Percentiles rank a stretch among this genome's conserved stretches.
These are phyloP conservation scores for Ramichloridium luteum DNA, from an alignment of 2,329 filamentous ascomycete species.

Conservation along the genomic window DNA sequence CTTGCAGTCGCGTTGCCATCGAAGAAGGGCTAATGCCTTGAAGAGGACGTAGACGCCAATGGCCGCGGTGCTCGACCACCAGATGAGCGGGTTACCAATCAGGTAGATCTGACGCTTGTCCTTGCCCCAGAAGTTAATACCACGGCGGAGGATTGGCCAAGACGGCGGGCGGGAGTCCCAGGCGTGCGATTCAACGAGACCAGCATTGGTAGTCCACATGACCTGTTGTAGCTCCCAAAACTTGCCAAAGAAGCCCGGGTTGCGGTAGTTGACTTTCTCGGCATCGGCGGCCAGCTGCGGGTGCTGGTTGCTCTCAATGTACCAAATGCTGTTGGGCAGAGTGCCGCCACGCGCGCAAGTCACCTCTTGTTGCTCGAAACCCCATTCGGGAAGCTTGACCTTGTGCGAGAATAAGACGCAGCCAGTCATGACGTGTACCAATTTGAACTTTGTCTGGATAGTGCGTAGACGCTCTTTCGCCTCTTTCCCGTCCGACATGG, in stretches of 20 bases:
- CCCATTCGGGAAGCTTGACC: constrained; percentile 97
- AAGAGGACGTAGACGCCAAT: constrained; percentile 67
- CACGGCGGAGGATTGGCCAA: constrained; percentile 83
- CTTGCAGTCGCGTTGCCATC: constrained; percentile 86
- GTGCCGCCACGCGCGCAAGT: constrained; percentile 87
- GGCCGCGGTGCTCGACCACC: constrained; percentile 77
- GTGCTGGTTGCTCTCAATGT: constrained; percentile 82
- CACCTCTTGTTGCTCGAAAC: constrained; percentile 97
- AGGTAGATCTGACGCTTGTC: constrained; percentile 92
- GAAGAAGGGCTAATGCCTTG: constrained; percentile 75
- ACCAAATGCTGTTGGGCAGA: constrained; percentile 94
- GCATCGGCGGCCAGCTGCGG: constrained; percentile 59
- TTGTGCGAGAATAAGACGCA: constrained; percentile 97
- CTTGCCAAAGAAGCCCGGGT: constrained; percentile 92
- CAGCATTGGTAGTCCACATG: constrained; percentile 98
- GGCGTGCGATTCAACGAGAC: constrained; percentile 87
- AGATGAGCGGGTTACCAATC: constrained; percentile 85
- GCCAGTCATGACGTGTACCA: constrained; percentile 92
- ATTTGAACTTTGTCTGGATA: constrained; percentile 91
- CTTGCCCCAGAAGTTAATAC: constrained; percentile 99
- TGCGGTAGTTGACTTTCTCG: constrained; percentile 91
- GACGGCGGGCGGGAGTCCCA: constrained; percentile 94
- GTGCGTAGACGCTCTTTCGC: constrained; percentile 81
- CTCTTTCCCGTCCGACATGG: constrained; percentile 62
- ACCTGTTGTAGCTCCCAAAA: constrained; percentile 96